These are phyloP conservation scores for Bullera alba DNA, from an alignment of 768 basidiomycete species.

Conservation along the genomic window DNA sequence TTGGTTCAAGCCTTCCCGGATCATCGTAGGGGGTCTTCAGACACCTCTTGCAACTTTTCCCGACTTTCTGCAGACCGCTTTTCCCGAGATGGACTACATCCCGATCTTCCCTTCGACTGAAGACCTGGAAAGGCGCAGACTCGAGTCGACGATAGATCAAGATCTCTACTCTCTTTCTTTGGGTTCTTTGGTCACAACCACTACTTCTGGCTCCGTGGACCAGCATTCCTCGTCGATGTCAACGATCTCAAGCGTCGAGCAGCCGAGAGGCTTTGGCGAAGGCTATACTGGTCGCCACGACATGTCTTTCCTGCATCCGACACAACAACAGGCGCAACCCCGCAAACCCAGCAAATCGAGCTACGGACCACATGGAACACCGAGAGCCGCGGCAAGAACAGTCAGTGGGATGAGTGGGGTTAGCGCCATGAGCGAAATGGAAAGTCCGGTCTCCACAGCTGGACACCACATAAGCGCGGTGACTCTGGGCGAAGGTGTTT, in stretches of 20 bases:
- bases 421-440: conserved; percentile 20
- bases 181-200: conserved; percentile 8
- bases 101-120: conserved; percentile 29
- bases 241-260: conserved; percentile 16
- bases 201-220: conserved; percentile 2
- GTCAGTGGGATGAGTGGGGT: background rate
- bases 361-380: conserved; percentile 26
- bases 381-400: conserved; percentile 13
- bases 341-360: background rate
- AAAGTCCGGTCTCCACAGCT: conserved; percentile 59
- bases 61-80: no score
- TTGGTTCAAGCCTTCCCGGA: no score
- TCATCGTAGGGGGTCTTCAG: no score
- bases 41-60: no score
- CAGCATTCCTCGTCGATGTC: conserved; percentile 1
- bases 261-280: conserved; percentile 17
- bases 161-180: conserved; percentile 28
- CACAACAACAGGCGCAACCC: background rate
- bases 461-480: conserved; percentile 85
- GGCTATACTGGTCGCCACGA: conserved; percentile 3
- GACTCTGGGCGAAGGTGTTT: conserved; percentile 76
- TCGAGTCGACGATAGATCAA: conserved; percentile 37
- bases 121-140: conserved; percentile 34
- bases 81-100: conserved; percentile 13
- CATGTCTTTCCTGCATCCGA: background rate